Evolutionary conservation across 768 basidiomycete species (phyloP).

Genomic region (Termitomyces eurrhizus): DNA sequence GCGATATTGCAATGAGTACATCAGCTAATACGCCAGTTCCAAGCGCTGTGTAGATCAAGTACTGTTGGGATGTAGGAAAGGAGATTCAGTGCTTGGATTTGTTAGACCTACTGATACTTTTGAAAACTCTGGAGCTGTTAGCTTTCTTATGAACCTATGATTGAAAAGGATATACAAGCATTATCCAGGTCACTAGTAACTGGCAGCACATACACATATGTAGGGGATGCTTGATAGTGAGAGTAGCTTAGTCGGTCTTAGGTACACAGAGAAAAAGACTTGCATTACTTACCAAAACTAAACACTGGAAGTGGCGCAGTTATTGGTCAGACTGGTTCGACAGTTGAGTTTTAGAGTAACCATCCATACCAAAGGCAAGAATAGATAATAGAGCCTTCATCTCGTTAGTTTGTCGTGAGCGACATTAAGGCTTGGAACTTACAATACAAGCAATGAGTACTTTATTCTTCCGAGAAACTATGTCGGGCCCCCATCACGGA

Average conservation of each 20-base stretch:
- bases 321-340: neutral
- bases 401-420: neutral
- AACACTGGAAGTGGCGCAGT: neutral
- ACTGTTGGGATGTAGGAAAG: neutral
- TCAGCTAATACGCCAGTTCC: neutral
- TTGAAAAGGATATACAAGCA: too few relatives aligned
- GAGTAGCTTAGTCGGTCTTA: neutral
- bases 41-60: neutral
- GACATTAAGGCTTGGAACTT: neutral
- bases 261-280: neutral
- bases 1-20: neutral
- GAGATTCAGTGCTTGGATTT: neutral
- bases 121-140: neutral
- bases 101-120: neutral
- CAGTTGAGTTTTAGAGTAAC: neutral
- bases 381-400: neutral
- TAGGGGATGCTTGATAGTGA: neutral
- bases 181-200: neutral
- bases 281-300: neutral
- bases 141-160: neutral
- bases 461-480: neutral
- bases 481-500: neutral
- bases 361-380: neutral
- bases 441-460: neutral
- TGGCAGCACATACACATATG: neutral